A percentile compares a stretch with the other conserved stretches of the same genome.
Evolutionary conservation across 2,329 filamentous ascomycete species (phyloP).

Genomic region (Scedosporium minutisporum): DNA sequence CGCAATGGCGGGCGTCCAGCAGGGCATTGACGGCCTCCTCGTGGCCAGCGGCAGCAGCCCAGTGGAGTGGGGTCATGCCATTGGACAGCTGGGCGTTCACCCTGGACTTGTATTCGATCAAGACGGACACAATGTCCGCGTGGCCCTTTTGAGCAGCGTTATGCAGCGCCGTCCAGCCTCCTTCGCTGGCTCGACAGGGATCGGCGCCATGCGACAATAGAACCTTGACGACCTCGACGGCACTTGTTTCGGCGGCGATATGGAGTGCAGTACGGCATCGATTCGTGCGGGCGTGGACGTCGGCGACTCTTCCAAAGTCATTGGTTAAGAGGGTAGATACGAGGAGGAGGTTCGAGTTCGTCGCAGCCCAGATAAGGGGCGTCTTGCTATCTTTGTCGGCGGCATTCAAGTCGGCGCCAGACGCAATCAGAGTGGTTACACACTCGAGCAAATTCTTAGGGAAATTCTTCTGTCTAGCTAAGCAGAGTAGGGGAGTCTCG

Average conservation of each 20-base stretch:
- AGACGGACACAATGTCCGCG: conserved; percentile 10
- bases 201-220: conserved; percentile 1
- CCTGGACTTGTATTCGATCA: conserved; percentile 20
- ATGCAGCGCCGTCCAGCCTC: conserved; percentile 7
- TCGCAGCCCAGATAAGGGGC: conserved; percentile 13
- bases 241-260: conserved; percentile 19
- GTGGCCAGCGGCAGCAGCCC: conserved; percentile 19
- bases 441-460: neutral
- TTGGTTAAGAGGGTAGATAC: conserved; percentile 20
- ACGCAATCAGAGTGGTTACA: conserved; percentile 8
- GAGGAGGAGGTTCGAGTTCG: conserved; percentile 21
- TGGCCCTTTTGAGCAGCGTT: conserved; percentile 8
- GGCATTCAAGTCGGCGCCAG: conserved; percentile 12
- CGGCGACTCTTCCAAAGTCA: conserved; percentile 16
- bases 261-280: conserved; percentile 22
- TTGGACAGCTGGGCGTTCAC: conserved; percentile 18
- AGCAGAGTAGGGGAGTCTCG: neutral
- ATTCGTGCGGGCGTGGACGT: conserved; percentile 17
- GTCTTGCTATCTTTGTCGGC: conserved; percentile 12
- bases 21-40: conserved; percentile 19
- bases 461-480: neutral
- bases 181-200: neutral
- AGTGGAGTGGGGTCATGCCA: conserved; percentile 22
- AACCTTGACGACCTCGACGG: conserved; percentile 20
- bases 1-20: neutral